These are phyloP conservation scores for Aspergillus fumigatiaffinis DNA, from an alignment of 2,329 filamentous ascomycete genomes.

Conservation along the genomic window DNA sequence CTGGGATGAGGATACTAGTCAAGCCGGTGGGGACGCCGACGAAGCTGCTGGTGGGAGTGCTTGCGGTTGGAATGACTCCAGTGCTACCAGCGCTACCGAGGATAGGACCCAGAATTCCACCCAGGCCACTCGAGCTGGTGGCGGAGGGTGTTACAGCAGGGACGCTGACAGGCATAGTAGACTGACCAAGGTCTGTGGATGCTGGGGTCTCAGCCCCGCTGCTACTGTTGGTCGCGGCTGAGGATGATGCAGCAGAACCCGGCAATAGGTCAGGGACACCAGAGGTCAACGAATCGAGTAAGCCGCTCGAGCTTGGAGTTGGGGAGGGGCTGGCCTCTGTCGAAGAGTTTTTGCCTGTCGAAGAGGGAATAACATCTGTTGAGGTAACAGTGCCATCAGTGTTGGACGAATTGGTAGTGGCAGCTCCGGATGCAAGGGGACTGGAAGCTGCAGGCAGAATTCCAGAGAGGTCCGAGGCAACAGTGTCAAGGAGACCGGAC, in stretches of 20 bases:
- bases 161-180: slow-evolving; percentile 26
- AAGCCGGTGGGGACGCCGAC: slow-evolving; percentile 12
- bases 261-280: background rate
- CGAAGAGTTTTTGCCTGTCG: background rate
- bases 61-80: background rate
- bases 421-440: background rate
- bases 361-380: background rate
- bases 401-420: background rate
- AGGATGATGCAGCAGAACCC: background rate
- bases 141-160: slow-evolving; percentile 15
- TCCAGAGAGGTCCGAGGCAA: background rate
- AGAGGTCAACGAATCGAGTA: background rate
- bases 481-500: background rate
- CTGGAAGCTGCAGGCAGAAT: background rate
- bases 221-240: background rate
- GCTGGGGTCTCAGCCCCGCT: background rate
- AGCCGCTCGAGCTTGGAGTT: background rate
- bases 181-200: slow-evolving; percentile 1
- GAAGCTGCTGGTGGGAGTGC: slow-evolving; percentile 4
- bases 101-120: background rate
- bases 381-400: background rate
- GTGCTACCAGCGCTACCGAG: slow-evolving; percentile 1
- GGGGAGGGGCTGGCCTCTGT: background rate
- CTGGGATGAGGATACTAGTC: background rate
- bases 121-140: slow-evolving; percentile 5